A percentile compares a stretch with the other conserved stretches of the same genome.
Conservation (phyloP, 495 filamentous ascomycete species). For the Parachaetomium inaequale region DNA sequence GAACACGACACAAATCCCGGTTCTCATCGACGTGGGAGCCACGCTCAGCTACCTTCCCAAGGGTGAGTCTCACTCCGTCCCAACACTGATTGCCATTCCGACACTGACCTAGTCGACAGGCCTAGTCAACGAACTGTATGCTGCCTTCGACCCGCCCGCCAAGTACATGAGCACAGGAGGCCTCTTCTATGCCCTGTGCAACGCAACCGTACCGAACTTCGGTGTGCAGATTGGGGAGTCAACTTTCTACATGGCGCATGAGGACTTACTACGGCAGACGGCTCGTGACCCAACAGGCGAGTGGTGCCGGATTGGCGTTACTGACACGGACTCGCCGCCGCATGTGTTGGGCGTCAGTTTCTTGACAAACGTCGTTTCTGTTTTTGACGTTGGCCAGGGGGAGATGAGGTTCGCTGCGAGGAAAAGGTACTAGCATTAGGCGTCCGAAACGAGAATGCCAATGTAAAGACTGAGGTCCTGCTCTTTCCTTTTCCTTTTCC, state of each 20-base stretch:
- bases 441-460: too few species aligned
- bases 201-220: conserved; percentile 52
- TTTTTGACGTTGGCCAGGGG: conserved; percentile 54
- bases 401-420: conserved; percentile 35
- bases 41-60: conserved; percentile 37
- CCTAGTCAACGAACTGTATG: conserved; percentile 48
- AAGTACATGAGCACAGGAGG: conserved; percentile 37
- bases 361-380: conserved; percentile 57
- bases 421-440: conserved; percentile 25
- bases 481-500: too few species aligned
- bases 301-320: conserved; percentile 46
- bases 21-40: conserved; percentile 43
- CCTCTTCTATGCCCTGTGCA: conserved; percentile 52
- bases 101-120: conserved; percentile 10
- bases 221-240: conserved; percentile 49
- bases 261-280: conserved; percentile 51
- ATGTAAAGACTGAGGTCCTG: too few species aligned
- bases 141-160: conserved; percentile 51
- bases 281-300: conserved; percentile 33
- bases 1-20: conserved; percentile 34
- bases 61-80: conserved; percentile 15
- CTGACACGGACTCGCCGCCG: conserved; percentile 35
- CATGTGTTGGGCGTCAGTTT: conserved; percentile 59
- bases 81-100: background rate
- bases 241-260: conserved; percentile 50